Evolutionary conservation across 306 rosid species (phyloP), one percentile per base, ranked within the genome.

Genomic region (Adenanthera pavonina): DNA sequence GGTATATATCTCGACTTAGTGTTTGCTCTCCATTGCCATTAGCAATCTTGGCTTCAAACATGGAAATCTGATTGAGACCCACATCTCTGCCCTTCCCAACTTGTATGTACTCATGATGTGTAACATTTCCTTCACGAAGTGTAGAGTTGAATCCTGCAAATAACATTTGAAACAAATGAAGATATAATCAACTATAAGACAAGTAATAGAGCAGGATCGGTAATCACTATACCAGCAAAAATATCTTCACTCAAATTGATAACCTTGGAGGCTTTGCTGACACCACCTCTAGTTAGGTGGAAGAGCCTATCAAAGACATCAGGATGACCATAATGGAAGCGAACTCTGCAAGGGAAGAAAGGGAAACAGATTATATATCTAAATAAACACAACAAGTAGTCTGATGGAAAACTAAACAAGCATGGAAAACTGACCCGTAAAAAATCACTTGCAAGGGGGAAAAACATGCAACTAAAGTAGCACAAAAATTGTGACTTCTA

Each of bases 11-110:
- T 33, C 99, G 92, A 86, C 99, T 95, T 66, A 95, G 43, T 44
- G 99, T 92, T 84, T 95, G 99, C 85, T 95, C 99, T 78, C 99
- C 99, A 33, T 95, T 95, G 75, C 99, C 99, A 85, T 95, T 95
- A 81, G 99, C 99, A 70, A 95, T 84, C 90, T 95, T 95, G 6
- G 99, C 99, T 85, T 95, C 99, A 67, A 95, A 95, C 97, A 91
- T 95, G 41, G 99, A 95, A 86, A 95, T 95, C 88, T 95, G 99
- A 84, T 95, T 95, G 81, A 95, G 99, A 69, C 99, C 99, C 78
- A 95, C 99, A 87, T 95, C 99, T 83, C 99, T 89, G 8, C 99
- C 99, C 83, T 93, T 95, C 77, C 99, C 99, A 53, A 93, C 99
- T 91, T 95, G 99, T 80, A 95, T 95, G 90, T 93, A 95, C 78